A percentile compares a stretch with the other conserved stretches of the same genome.
Evolutionary conservation across 1,284 basidiomycete genomes (phyloP).

Genomic region (Fomitopsis palustris): DNA sequence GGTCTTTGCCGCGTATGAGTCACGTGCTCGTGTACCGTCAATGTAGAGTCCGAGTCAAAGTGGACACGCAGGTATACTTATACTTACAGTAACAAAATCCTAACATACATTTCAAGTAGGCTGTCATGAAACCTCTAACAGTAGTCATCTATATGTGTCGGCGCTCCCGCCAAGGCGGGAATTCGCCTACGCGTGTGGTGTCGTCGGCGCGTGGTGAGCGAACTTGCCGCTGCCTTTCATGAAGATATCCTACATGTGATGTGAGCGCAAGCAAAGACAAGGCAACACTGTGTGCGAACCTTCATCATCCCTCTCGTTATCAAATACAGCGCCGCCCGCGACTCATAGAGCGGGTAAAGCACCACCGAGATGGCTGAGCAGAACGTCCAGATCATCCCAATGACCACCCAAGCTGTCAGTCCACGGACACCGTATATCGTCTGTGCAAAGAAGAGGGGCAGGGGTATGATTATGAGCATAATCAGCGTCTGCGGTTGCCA

Average conservation of each 20-base stretch:
- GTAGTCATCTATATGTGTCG: neutral
- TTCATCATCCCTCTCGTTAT: conserved; percentile 64
- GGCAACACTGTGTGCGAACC: conserved; percentile 32
- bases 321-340: conserved; percentile 56
- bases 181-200: neutral
- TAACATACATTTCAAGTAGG: too few species aligned
- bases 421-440: conserved; percentile 69
- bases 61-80: too few species aligned
- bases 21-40: too few species aligned
- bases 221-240: conserved; percentile 10
- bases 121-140: neutral
- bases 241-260: conserved; percentile 8
- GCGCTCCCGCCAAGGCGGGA: neutral
- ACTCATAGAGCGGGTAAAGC: conserved; percentile 85
- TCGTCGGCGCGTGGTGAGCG: neutral
- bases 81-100: too few species aligned
- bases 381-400: conserved; percentile 85
- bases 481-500: conserved; percentile 47
- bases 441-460: conserved; percentile 81
- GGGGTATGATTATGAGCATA: conserved; percentile 69
- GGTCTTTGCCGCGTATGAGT: too few species aligned
- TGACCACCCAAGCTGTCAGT: conserved; percentile 72
- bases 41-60: too few species aligned
- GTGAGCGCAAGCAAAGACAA: neutral
- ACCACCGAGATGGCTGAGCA: conserved; percentile 73